Percentiles rank a stretch among this genome's conserved stretches.
These are phyloP conservation scores for Komagataella ulmi DNA, from an alignment of 805 yeast species.

Conservation along the genomic window DNA sequence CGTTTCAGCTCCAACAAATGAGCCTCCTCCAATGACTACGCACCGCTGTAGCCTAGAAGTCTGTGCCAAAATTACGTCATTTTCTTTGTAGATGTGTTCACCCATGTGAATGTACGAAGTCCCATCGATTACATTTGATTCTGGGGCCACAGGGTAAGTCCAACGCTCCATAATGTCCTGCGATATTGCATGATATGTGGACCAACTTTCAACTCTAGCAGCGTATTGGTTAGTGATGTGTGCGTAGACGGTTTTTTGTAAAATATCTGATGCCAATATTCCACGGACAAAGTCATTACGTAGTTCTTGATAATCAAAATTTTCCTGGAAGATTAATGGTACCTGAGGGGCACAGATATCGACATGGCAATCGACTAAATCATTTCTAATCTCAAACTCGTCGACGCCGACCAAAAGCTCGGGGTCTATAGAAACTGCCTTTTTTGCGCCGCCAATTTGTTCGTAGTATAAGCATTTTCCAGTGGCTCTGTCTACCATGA, in stretches of 20 bases:
- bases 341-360: conserved; percentile 93
- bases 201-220: conserved; percentile 91
- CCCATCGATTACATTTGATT: conserved; percentile 57
- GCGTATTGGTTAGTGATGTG: conserved; percentile 79
- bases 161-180: conserved; percentile 87
- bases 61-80: conserved; percentile 81
- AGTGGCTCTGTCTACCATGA: conserved; percentile 62
- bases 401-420: conserved; percentile 69
- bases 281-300: conserved; percentile 86
- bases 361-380: conserved; percentile 89
- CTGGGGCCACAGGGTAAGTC: conserved; percentile 87
- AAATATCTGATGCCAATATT: conserved; percentile 76
- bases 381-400: conserved; percentile 76
- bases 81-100: conserved; percentile 82
- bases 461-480: conserved; percentile 78
- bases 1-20: conserved; percentile 69
- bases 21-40: conserved; percentile 70
- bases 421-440: conserved; percentile 58
- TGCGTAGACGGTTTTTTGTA: conserved; percentile 84
- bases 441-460: conserved; percentile 37
- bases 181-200: conserved; percentile 82
- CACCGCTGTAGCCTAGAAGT: conserved; percentile 75
- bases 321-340: conserved; percentile 91
- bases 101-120: conserved; percentile 72
- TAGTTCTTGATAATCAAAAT: conserved; percentile 83